A percentile compares a stretch with the other conserved stretches of the same genome.
These are phyloP conservation scores for Rhododendron williamsianum DNA, from an alignment of 148 eudicot species.

Conservation along the genomic window DNA sequence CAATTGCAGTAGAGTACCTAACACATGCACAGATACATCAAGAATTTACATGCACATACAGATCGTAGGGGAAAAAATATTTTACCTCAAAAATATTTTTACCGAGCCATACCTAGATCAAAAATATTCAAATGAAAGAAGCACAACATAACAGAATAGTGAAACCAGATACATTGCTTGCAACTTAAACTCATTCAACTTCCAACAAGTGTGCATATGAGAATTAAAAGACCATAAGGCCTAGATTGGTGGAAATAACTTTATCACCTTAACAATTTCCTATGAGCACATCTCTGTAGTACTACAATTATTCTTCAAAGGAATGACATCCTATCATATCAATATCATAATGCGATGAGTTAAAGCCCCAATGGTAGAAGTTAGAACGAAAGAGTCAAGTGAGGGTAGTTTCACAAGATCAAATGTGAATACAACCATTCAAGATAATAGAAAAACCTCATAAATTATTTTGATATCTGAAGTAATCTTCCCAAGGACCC, in stretches of 20 bases:
- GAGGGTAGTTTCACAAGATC: neutral
- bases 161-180: too few relatives aligned
- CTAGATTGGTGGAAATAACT: neutral
- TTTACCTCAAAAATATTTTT: too few relatives aligned
- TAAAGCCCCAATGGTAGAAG: too few relatives aligned
- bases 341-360: neutral
- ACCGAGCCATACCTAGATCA: too few relatives aligned
- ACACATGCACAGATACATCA: too few relatives aligned
- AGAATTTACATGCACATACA: too few relatives aligned
- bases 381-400: too few relatives aligned
- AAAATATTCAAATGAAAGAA: too few relatives aligned
- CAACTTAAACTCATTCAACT: neutral
- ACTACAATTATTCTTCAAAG: neutral
- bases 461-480: neutral
- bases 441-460: neutral
- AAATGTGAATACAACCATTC: neutral
- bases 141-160: too few relatives aligned
- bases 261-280: neutral
- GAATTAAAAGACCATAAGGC: neutral
- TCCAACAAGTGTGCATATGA: neutral
- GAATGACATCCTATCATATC: neutral
- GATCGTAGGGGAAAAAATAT: too few relatives aligned
- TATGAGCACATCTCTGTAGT: too few relatives aligned
- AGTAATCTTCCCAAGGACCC: neutral
- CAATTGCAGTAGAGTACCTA: too few relatives aligned